Base-by-base conservation (phyloP, 768 basidiomycete species). In the Kwoniella botswanensis region DNA sequence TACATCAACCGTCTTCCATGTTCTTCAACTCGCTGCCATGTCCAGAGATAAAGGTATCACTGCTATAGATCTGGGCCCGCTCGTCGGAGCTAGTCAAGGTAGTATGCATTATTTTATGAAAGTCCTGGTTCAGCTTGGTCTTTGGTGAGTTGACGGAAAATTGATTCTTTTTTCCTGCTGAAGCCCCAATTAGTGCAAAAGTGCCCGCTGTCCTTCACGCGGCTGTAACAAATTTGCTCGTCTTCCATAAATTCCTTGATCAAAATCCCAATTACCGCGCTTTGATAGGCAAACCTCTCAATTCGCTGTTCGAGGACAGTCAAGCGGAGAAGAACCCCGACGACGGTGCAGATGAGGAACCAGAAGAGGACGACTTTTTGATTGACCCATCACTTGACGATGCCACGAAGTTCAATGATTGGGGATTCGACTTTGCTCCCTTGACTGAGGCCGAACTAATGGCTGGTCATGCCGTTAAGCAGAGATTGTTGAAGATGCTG, bases 41-140 rank as follows among this genome's bases (percentile, higher is more conserved):
- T 69, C 74, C n/a, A 58, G 79, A 35, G 76, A 76, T 13, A 73
- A 74, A 43, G 79, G 79, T 43, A 72, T 81, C 67, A 81, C 77
- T 1, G 74, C 76, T 5, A 72, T 79, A 24, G 79, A 81, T 58
- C 76, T 81, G 5, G 76, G 77, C 10, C 77, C 77, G 11, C 61
- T 75, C 18, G 71, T 81, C n/a, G 78, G 78, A 18, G 66, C 76
- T 2, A 75, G 74, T 57, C 76, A 77, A 69, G 77, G 77, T 9
- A 74, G 72, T 65, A 74, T 74, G 68, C 74, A 75, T 57, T 77
- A 81, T 63, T 81, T 66, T 63, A 74, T 81, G 71, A 79, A 79
- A 57, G 73, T 77, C 2, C 44, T 81, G 43, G 59, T 73, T 11
- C 62, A 63, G 1, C 35, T 73, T 12, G 75, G 73, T 4, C 71